phyloP scores from a whole-genome alignment of 805 yeast species.

The Pichia heedii region DNA sequence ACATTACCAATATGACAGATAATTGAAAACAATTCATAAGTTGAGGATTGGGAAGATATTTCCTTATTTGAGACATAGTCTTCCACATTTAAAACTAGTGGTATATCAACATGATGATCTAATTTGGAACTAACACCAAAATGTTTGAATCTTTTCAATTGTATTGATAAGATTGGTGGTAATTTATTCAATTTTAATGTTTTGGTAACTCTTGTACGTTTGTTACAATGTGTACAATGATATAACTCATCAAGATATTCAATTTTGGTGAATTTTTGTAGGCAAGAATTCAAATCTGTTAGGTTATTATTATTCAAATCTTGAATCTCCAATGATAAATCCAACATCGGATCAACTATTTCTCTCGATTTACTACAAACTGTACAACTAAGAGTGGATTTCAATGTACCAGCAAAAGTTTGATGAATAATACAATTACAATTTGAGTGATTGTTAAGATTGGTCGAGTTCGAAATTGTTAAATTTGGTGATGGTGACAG shows the following conservation, averaged over 20 bases:
- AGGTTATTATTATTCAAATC: constrained; percentile 24
- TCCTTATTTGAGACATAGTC: constrained; percentile 35
- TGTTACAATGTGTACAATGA: constrained; percentile 58
- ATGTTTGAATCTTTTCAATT: constrained; percentile 74
- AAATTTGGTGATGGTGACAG: neutral
- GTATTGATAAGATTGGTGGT: constrained; percentile 76
- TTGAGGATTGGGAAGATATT: constrained; percentile 5
- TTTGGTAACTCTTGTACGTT: constrained; percentile 59
- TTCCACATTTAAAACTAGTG: constrained; percentile 62
- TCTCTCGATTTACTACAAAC: constrained; percentile 55
- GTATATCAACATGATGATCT: constrained; percentile 66
- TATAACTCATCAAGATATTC: constrained; percentile 73
- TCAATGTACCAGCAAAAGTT: constrained; percentile 74
- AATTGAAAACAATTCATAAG: constrained; percentile 79
- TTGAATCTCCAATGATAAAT: constrained; percentile 69
- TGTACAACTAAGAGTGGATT: constrained; percentile 69
- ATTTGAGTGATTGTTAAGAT: neutral
- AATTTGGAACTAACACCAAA: constrained; percentile 54
- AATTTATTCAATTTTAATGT: constrained; percentile 57
- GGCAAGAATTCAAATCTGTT: constrained; percentile 48
- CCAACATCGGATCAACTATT: constrained; percentile 84
- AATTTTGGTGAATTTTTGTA: constrained; percentile 64
- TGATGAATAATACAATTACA: constrained; percentile 81
- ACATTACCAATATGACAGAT: constrained; percentile 89
- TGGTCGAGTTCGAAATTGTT: no score